Base-by-base conservation (phyloP, 2,329 filamentous ascomycete genomes). In the Aspergillus thermomutatus region DNA sequence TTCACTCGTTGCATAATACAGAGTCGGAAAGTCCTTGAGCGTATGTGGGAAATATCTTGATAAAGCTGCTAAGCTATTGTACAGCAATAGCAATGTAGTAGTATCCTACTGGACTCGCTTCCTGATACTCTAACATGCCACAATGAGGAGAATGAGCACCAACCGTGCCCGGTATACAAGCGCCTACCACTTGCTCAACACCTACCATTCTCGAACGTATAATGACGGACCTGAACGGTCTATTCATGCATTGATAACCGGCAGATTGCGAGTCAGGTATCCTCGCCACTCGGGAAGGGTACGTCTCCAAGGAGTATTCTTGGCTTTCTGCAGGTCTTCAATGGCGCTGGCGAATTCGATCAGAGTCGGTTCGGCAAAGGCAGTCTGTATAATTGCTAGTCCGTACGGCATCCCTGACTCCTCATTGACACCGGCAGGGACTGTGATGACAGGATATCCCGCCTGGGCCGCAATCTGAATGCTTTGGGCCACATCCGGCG, bases 381-480 rank as follows among this genome's bases (percentile, higher is more conserved):
- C 86, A 1, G 84, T 87, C 52, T 84, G 70, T 75, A 84, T 80
- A 3, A 88, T 75, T 0, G 78, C 83, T 26, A 88, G 69, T 1
- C 85, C 84, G 60, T 85, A 86, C 0, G 84, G 84, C 82, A 87
- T 86, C 6, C 83, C 83, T 3, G 79, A 81, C 11, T 60, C 73
- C 8, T 72, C 62, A 61, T 82, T 77, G 5, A 84, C 75, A 1
- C 86, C 86, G 0, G 81, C 85, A 0, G 89, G 89, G 1, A 92
- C 68, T 0, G 88, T 90, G 51, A 91, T 79, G 67, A 89, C 80
- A 0, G 88, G 89, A 66, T 91, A 92, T 0, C 88, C 88, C 4
- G 89, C 89, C 72, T 91, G 87, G 0, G 89, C 89, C 0, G 87
- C 86, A 57, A 90, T 83, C 72, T 90, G 85, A 60, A 85, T 85